Conservation (phyloP, 2,329 filamentous ascomycete species). For the Nigrospora oryzae region DNA sequence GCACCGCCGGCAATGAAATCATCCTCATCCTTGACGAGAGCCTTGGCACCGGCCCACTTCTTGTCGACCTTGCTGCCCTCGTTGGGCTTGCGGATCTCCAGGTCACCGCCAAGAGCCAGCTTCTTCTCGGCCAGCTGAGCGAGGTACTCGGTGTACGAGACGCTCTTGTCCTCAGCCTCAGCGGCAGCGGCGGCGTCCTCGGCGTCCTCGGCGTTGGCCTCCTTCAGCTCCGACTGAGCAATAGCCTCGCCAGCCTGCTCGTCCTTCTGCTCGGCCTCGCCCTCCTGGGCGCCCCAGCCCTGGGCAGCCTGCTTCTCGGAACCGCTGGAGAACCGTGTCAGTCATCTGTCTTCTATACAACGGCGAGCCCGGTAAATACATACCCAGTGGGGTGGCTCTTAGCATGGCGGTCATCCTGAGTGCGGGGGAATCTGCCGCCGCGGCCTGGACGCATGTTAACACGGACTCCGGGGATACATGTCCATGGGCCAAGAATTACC, state of each 20-base stretch:
- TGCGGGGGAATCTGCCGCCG: slow-evolving; percentile 42
- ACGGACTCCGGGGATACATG: not conserved
- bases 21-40: slow-evolving; percentile 57
- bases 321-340: slow-evolving; percentile 40
- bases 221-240: slow-evolving; percentile 76
- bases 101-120: slow-evolving; percentile 52
- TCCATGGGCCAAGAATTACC: slow-evolving; percentile 24
- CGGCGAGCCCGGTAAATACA: not conserved
- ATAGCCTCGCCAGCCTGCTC: slow-evolving; percentile 88
- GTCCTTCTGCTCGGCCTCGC: slow-evolving; percentile 77
- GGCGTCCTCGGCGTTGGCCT: slow-evolving; percentile 43
- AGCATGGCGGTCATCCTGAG: slow-evolving; percentile 49
- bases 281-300: slow-evolving; percentile 80
- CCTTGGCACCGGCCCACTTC: slow-evolving; percentile 86
- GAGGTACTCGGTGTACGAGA: slow-evolving; percentile 86
- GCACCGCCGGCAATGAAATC: slow-evolving; percentile 68
- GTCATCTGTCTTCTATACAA: not conserved
- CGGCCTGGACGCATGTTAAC: slow-evolving; percentile 30
- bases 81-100: slow-evolving; percentile 81
- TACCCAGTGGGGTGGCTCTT: slow-evolving; percentile 36
- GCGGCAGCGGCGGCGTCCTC: slow-evolving; percentile 30
- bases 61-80: slow-evolving; percentile 82
- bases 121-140: slow-evolving; percentile 68
- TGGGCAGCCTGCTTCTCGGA: slow-evolving; percentile 82
- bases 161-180: slow-evolving; percentile 76